Evolutionary conservation across 768 basidiomycete species (phyloP).

Genomic region (Amanita pallidorosea): DNA sequence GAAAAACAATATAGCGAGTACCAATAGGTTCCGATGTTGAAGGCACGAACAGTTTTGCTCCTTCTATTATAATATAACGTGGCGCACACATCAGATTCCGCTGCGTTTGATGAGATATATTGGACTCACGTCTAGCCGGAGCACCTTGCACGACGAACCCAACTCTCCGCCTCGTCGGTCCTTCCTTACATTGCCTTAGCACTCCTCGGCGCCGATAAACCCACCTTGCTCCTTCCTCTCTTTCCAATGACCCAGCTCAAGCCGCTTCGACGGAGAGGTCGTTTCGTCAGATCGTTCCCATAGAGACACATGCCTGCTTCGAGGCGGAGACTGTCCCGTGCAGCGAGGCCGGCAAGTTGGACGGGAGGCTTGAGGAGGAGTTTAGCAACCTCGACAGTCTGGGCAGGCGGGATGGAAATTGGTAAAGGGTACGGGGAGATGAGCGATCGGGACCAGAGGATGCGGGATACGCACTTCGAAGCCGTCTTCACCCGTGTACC

Average conservation of each 20-base stretch:
- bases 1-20: slow-evolving; percentile 15
- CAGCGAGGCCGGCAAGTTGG: slow-evolving; percentile 82
- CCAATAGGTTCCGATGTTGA: slow-evolving; percentile 48
- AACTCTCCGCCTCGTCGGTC: slow-evolving; percentile 66
- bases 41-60: slow-evolving; percentile 60
- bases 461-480: slow-evolving; percentile 57
- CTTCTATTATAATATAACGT: slow-evolving; percentile 40
- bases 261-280: slow-evolving; percentile 84
- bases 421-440: background rate
- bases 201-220: slow-evolving; percentile 79
- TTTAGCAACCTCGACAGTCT: slow-evolving; percentile 62
- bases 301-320: slow-evolving; percentile 98
- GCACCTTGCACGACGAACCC: slow-evolving; percentile 77
- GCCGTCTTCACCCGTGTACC: slow-evolving; percentile 98
- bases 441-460: background rate
- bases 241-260: slow-evolving; percentile 89
- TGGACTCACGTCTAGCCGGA: slow-evolving; percentile 67
- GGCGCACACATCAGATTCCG: background rate
- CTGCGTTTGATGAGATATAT: background rate
- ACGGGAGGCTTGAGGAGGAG: slow-evolving; percentile 56
- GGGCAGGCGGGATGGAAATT: slow-evolving; percentile 82
- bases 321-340: slow-evolving; percentile 86
- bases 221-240: slow-evolving; percentile 53
- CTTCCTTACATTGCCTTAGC: slow-evolving; percentile 62
- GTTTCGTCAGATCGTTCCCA: slow-evolving; percentile 85